These are phyloP conservation scores for Fusarium ambrosium DNA, from an alignment of 2,329 filamentous ascomycete genomes.

Conservation along the genomic window DNA sequence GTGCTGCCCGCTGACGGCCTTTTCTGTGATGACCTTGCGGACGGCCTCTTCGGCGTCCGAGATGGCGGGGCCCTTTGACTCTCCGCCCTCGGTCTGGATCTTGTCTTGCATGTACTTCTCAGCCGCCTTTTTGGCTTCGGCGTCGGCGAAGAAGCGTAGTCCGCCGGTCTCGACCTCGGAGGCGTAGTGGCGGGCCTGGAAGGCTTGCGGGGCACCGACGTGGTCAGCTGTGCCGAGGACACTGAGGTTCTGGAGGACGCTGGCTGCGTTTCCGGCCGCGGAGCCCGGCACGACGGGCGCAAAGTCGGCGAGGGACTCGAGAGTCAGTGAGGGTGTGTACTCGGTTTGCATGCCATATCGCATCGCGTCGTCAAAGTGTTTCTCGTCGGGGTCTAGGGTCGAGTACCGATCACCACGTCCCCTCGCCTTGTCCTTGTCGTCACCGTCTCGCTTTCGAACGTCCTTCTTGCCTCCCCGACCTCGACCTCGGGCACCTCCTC, in stretches of 20 bases:
- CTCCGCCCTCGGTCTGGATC: constrained; percentile 35
- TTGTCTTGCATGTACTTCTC: constrained; percentile 50
- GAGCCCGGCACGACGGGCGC: constrained; percentile 49
- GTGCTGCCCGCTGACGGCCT: constrained; percentile 54
- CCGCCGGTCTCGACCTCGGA: constrained; percentile 48
- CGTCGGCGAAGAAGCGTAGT: constrained; percentile 45
- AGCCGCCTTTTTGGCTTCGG: constrained; percentile 46
- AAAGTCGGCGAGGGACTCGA: constrained; percentile 49
- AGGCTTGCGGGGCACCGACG: constrained; percentile 48
- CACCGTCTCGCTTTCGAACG: constrained; percentile 37
- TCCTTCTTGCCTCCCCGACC: constrained; percentile 27
- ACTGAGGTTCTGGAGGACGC: constrained; percentile 54
- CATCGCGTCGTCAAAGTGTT: constrained; percentile 53
- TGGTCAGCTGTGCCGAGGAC: constrained; percentile 53
- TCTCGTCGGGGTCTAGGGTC: constrained; percentile 50
- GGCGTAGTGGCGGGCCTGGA: constrained; percentile 50
- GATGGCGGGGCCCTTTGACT: constrained; percentile 47
- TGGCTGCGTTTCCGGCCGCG: constrained; percentile 47
- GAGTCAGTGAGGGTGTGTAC: constrained; percentile 53
- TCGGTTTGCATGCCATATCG: constrained; percentile 51
- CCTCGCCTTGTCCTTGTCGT: constrained; percentile 45
- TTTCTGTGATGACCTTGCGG: constrained; percentile 50
- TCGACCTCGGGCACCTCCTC: constrained; percentile 33
- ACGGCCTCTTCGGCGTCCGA: constrained; percentile 52
- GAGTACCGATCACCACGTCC: constrained; percentile 45